phyloP scores from a whole-genome alignment of 2,329 filamentous ascomycete genomes.

The Coniochaeta sp. region DNA sequence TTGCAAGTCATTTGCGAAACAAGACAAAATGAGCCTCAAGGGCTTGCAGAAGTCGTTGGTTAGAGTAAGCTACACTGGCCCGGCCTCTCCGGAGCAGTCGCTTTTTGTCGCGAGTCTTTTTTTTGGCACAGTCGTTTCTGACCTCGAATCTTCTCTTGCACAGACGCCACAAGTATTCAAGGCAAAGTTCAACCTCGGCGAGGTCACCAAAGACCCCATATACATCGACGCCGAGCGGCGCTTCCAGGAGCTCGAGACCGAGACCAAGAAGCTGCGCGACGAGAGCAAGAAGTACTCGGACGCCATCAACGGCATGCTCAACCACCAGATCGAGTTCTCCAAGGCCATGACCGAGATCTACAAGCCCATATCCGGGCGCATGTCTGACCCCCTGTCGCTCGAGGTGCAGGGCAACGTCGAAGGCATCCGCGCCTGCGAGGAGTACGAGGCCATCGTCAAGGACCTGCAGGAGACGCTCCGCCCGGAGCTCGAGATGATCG shows the following conservation, averaged over 20 bases:
- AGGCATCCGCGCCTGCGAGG: slow-evolving; percentile 90
- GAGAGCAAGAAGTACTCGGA: slow-evolving; percentile 97
- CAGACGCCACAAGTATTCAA: slow-evolving; percentile 88
- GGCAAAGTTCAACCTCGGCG: slow-evolving; percentile 88
- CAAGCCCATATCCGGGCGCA: slow-evolving; percentile 92
- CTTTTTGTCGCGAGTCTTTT: too few species aligned
- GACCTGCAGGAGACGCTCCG: slow-evolving; percentile 83
- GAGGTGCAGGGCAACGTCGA: slow-evolving; percentile 81
- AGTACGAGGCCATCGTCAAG: slow-evolving; percentile 86
- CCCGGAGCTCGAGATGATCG: slow-evolving; percentile 97
- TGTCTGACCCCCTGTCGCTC: slow-evolving; percentile 84
- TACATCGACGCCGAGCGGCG: slow-evolving; percentile 92
- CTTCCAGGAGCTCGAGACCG: slow-evolving; percentile 86
- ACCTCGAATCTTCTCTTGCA: neutral
- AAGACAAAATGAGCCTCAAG: slow-evolving; percentile 81
- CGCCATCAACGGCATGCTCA: slow-evolving; percentile 96
- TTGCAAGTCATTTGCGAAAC: neutral
- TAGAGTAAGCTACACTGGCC: slow-evolving; percentile 51
- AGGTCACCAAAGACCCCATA: slow-evolving; percentile 88
- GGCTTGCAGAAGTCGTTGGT: slow-evolving; percentile 86
- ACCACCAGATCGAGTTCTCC: slow-evolving; percentile 96
- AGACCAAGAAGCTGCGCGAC: slow-evolving; percentile 95
- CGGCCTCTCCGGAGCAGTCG: neutral
- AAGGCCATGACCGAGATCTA: slow-evolving; percentile 94
- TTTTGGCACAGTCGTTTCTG: neutral